Evolutionary conservation across 108 stramenopile species (phyloP), one percentile per base, ranked within the genome.

Genomic region (Skeletonema marinoi): DNA sequence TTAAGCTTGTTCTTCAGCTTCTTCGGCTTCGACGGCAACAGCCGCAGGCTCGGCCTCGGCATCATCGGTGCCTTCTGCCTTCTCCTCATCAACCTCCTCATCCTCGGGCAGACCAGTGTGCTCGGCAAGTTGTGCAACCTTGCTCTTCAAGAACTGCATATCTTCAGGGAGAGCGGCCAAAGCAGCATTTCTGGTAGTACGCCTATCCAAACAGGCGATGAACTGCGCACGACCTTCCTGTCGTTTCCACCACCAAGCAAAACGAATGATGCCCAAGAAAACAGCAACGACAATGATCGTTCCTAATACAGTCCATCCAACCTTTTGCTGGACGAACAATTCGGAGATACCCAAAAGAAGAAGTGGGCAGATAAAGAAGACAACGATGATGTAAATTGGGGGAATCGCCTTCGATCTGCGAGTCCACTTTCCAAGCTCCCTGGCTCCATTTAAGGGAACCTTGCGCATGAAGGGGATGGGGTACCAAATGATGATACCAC

Each of bases 401-500:
- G 93, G 90, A 71, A 94, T 83, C n/a, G 65, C 65, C 30, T 80
- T 82, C 63, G 81, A 90, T 30, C 83, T 35, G 13, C 89, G 82
- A 11, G 93, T 90, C 30, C 77, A 80, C 33, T 78, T 71, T 14
- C 94, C 94, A 38, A 95, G 82, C 6, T 62, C 65, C 13, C 88
- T 80, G 17, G 92, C 92, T 58, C 79, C 84, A 32, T 67, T 61
- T 32, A 95, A 67, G 1, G 94, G 92, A 54, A 95, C 62, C 7
- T 60, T 39, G 33, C 94, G 88, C 88, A 95, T 90, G 66, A 85
- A 81, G 17, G 94, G 92, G 63, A 95, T 35, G n/a, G 94, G 92
- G 71, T 93, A 95, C 84, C 88, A 95, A 54, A 94, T 88, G 54
- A 88, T 30, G 60, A 94, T 91, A 59, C 94, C 94, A 17, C 83